These are phyloP conservation scores for Pichia cephalocereana DNA, from an alignment of 805 yeast species.

Conservation along the genomic window DNA sequence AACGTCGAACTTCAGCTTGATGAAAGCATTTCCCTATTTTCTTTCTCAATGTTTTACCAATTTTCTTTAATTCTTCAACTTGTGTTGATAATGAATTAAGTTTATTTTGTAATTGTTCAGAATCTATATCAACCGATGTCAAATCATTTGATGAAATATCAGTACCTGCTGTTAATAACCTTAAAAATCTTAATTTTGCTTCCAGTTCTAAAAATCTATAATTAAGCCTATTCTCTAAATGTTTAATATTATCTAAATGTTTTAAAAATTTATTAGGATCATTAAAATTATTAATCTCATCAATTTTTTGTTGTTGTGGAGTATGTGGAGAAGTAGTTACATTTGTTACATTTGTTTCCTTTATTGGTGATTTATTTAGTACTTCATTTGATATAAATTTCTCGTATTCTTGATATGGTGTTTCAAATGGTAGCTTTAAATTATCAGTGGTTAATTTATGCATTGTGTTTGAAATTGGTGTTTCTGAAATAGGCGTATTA, in stretches of 20 bases:
- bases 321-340: not conserved
- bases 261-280: slow-evolving; percentile 3
- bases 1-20: slow-evolving; percentile 10
- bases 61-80: slow-evolving; percentile 14
- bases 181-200: slow-evolving; percentile 56
- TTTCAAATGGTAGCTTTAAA: slow-evolving; percentile 3
- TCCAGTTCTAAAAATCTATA: slow-evolving; percentile 65
- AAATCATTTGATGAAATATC: slow-evolving; percentile 17
- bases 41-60: slow-evolving; percentile 6
- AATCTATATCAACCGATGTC: slow-evolving; percentile 12
- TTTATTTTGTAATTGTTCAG: slow-evolving; percentile 10
- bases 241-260: slow-evolving; percentile 5
- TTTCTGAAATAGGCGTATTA: not conserved
- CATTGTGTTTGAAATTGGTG: not conserved
- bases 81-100: slow-evolving; percentile 10
- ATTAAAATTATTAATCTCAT: not conserved
- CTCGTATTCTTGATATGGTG: slow-evolving; percentile 10
- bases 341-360: not conserved
- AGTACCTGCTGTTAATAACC: slow-evolving; percentile 35
- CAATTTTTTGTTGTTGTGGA: not conserved
- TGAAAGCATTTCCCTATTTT: slow-evolving; percentile 11
- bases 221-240: slow-evolving; percentile 34
- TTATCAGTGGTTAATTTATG: not conserved
- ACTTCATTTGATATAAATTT: slow-evolving; percentile 2
- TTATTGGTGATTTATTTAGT: not conserved